Evolutionary conservation across 352 stramenopile species (phyloP).

Genomic region (Phytophthora megakarya): DNA sequence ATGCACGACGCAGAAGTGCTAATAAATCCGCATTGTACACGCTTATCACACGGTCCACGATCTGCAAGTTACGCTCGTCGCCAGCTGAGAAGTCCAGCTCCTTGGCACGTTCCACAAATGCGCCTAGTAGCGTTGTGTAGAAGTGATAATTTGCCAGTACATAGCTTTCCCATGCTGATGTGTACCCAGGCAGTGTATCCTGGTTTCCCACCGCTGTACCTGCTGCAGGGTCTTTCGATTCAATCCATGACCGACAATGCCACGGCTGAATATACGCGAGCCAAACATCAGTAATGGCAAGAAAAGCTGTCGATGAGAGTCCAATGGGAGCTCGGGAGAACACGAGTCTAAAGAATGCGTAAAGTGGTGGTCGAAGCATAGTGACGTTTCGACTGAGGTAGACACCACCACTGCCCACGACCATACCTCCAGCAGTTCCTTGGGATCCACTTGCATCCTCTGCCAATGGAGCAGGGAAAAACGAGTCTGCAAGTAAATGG

Average conservation of each 20-base stretch:
- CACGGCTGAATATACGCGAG: slow-evolving; percentile 88
- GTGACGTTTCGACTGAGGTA: slow-evolving; percentile 80
- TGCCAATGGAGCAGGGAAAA: slow-evolving; percentile 63
- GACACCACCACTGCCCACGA: slow-evolving; percentile 45
- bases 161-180: slow-evolving; percentile 72
- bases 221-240: slow-evolving; percentile 33
- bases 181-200: slow-evolving; percentile 42
- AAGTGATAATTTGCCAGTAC: slow-evolving; percentile 90
- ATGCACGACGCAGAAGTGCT: slow-evolving; percentile 58
- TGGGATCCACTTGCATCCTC: slow-evolving; percentile 32
- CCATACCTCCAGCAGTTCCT: slow-evolving; percentile 25
- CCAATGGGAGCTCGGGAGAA: slow-evolving; percentile 83
- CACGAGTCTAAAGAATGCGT: slow-evolving; percentile 83
- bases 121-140: slow-evolving; percentile 81
- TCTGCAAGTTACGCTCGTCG: slow-evolving; percentile 63
- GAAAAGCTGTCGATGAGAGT: slow-evolving; percentile 78
- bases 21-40: slow-evolving; percentile 78
- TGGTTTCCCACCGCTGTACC: slow-evolving; percentile 6
- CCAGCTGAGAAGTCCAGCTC: slow-evolving; percentile 80
- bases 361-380: slow-evolving; percentile 74
- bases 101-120: slow-evolving; percentile 81
- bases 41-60: slow-evolving; percentile 72
- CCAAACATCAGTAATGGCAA: slow-evolving; percentile 85
- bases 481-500: slow-evolving; percentile 80
- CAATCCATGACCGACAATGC: slow-evolving; percentile 72